A percentile compares a stretch with the other conserved stretches of the same genome.
Evolutionary conservation across 2,329 filamentous ascomycete species (phyloP).

Genomic region (Fusarium sp.): DNA sequence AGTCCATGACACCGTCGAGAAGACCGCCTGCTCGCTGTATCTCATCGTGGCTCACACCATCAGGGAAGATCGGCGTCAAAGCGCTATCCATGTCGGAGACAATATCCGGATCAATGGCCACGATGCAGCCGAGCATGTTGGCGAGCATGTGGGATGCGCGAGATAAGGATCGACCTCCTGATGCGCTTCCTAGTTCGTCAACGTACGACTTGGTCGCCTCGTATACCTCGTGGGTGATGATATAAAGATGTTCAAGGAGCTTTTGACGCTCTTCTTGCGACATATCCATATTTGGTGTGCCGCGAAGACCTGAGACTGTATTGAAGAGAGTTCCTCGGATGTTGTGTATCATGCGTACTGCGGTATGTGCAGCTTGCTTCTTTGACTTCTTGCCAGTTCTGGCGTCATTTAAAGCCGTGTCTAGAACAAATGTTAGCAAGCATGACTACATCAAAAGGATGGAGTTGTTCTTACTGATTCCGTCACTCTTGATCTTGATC

Average conservation of each 20-base stretch:
- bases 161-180: constrained; percentile 19
- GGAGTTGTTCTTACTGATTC: constrained; percentile 7
- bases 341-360: constrained; percentile 1
- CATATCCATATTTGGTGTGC: background rate
- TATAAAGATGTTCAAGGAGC: background rate
- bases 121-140: constrained; percentile 4
- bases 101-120: background rate
- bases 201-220: background rate
- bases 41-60: background rate
- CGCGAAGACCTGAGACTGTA: constrained; percentile 1
- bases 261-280: background rate
- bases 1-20: background rate
- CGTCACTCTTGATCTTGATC: background rate
- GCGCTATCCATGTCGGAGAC: background rate
- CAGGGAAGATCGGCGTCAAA: constrained; percentile 5
- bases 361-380: background rate
- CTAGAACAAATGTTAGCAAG: background rate
- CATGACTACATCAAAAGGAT: accelerated
- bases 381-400: background rate
- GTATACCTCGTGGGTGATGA: background rate
- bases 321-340: constrained; percentile 5
- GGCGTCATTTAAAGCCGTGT: background rate
- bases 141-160: constrained; percentile 3
- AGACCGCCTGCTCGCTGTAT: background rate
- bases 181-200: background rate